A percentile compares a stretch with the other conserved stretches of the same genome.
phyloP scores from a whole-genome alignment of 495 filamentous ascomycete genomes.

The Penicillium riverlandense region DNA sequence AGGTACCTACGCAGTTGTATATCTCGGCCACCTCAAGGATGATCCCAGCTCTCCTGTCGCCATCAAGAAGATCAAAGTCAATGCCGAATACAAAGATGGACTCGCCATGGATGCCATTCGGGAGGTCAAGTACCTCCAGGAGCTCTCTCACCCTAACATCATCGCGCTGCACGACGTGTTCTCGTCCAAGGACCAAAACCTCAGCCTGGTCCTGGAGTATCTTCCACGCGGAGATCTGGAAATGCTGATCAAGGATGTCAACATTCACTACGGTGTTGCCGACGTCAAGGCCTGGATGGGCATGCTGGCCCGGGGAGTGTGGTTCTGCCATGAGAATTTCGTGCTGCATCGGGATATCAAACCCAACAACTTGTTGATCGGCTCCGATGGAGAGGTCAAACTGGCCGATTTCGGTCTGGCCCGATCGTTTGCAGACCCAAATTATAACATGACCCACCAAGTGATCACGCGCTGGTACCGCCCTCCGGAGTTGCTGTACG shows the following conservation, averaged over 20 bases:
- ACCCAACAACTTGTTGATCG: conserved; percentile 94
- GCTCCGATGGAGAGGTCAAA: conserved; percentile 86
- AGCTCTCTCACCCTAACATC: conserved; percentile 93
- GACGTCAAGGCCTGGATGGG: conserved; percentile 99
- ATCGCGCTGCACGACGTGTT: conserved; percentile 88
- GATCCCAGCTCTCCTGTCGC: conserved; percentile 69
- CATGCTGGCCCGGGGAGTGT: conserved; percentile 87
- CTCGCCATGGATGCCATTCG: conserved; percentile 90
- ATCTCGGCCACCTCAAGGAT: conserved; percentile 66
- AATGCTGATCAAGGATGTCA: conserved; percentile 78
- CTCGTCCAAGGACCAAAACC: conserved; percentile 84
- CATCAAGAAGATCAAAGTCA: conserved; percentile 98
- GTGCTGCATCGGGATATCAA: conserved; percentile 98
- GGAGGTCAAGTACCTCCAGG: conserved; percentile 89
- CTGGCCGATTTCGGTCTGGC: conserved; percentile 97
- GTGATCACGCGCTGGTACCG: conserved; percentile 98
- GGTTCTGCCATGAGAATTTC: conserved; percentile 94
- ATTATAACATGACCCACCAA: conserved; percentile 80
- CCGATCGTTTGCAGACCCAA: conserved; percentile 80
- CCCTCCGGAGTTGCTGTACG: conserved; percentile 86
- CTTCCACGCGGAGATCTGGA: conserved; percentile 88
- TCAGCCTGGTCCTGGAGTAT: conserved; percentile 91
- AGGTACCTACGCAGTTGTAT: conserved; percentile 95
- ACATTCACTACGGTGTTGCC: conserved; percentile 66
- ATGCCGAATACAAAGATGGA: conserved; percentile 75